Base-by-base conservation (phyloP, 305 asterid species). In the Fraxinus greggii region DNA sequence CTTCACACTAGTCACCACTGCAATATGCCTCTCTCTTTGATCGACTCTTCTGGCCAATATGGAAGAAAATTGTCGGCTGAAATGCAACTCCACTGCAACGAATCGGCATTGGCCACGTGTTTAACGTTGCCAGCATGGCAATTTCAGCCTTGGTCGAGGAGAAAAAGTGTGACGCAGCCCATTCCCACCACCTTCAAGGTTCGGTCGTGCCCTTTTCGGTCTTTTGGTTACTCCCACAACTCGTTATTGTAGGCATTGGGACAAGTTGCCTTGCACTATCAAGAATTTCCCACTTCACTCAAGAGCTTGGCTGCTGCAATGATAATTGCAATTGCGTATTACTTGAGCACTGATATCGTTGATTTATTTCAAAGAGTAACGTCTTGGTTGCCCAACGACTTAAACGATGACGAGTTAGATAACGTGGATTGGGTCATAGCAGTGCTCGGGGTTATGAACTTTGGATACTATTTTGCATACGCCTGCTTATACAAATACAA, bases 211-310 rank as follows among this genome's bases (percentile, higher is more conserved):
- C 82, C 4, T 87, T 89, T 77, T 86, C 94, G 5, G 92, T 87
- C 17, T 75, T 93, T 31, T 93, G 98, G 98, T 83, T 95, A 1
- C 89, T 92, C 70, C 94, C 97, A 15, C 95, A 86, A 19, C 87
- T 95, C 9, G 97, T 86, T 7, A 75, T 93, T 61, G 92, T 92
- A 0, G 98, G 98, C 7, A 15, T 91, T 32, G 97, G 98, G 97
- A 24, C 88, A 92, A 12, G 81, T 92, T 4, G 89, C 90, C 0
- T 83, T 95, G 12, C 90, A 89, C 13, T 93, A 95, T 80, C 94
- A 76, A 40, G 93, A 90, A 15, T 92, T 92, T 79, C 93, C 96
- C 0, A 26, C 56, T 1, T 76, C 81, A 0, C 76, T 92, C 19
- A 87, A 89, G 84, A 89, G 88, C 70, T 81, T 88, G n/a, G 81